phyloP scores from a whole-genome alignment of 495 filamentous ascomycete species.

The Margaritispora aquatica region DNA sequence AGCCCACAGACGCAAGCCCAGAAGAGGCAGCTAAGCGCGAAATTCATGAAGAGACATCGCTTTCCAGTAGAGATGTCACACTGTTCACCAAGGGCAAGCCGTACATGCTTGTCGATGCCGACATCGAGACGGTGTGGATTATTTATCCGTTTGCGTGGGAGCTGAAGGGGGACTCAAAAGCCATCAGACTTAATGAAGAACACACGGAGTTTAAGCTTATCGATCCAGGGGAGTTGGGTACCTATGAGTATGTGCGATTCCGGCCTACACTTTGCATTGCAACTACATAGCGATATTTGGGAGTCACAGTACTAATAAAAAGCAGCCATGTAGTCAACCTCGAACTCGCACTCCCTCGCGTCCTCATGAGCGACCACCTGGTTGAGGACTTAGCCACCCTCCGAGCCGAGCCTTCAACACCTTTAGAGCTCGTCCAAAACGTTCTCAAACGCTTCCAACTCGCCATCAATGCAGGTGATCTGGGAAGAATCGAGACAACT shows the following conservation, averaged over 20 bases:
- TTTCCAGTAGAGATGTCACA: conserved; percentile 38
- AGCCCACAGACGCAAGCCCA: conserved; percentile 40
- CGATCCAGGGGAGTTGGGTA: conserved; percentile 36
- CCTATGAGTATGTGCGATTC: conserved; percentile 32
- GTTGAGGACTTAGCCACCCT: conserved; percentile 40
- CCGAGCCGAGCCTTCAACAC: conserved; percentile 54
- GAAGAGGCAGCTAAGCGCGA: conserved; percentile 55
- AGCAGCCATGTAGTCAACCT: conserved; percentile 41
- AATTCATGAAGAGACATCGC: conserved; percentile 53
- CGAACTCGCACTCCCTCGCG: conserved; percentile 46
- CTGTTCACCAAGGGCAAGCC: conserved; percentile 52
- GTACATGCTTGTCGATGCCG: conserved; percentile 48
- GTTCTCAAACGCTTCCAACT: conserved; percentile 43
- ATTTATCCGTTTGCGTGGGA: conserved; percentile 57
- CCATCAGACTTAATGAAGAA: conserved; percentile 57
- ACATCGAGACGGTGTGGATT: conserved; percentile 51
- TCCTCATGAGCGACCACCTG: conserved; percentile 46
- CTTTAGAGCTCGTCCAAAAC: conserved; percentile 45
- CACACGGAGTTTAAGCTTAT: conserved; percentile 53
- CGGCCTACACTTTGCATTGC: no score
- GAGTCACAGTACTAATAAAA: not conserved
- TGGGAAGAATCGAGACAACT: conserved; percentile 18
- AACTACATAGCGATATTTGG: no score
- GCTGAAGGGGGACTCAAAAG: conserved; percentile 32
- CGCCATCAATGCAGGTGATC: conserved; percentile 25